Base-by-base conservation (phyloP, 768 basidiomycete species). In the Amanita subjunquillea region DNA sequence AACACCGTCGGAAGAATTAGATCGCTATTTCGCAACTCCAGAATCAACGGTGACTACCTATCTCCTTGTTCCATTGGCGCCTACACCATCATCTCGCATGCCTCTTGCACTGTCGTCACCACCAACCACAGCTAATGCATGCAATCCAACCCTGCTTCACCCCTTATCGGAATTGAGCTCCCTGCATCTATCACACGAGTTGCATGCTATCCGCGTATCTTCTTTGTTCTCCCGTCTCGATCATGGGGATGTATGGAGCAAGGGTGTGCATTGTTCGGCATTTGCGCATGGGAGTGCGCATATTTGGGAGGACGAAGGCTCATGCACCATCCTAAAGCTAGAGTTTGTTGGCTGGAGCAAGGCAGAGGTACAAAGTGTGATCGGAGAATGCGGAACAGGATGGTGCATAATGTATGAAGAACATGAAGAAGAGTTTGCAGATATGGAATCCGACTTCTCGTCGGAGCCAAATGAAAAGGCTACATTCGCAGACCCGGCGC, bases 381-480 rank as follows among this genome's bases (percentile, higher is more conserved):
- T 90, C 10, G 89, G 89, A 10, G 80, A 86, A 61, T 80, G 78
- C 29, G 79, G 82, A 15, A 77, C 72, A 6, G 84, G 82, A 0
- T 91, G 89, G 88, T 91, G 87, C 66, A 71, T 74, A 0, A 64
- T 91, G 15, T 80, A 87, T 60, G 87, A 89, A 63, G 55, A 70
- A 43, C 39, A 53, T 17, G 57, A 57, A 20, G 53, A 64, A 7
- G 59, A 65, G 0, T 57, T 65, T 27, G 57, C 64, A 29, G 69
- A 67, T 51, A 55, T 29, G 2, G 22, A 47, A 20, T 52, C 57
- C 12, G 57, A 63, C 29, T 50, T 53, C 15, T 62, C 60, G 30
- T 63, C 60, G 2, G 46, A 65, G 20, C 55, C 62, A 30, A 43
- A 57, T 5, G 67, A 67, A 22, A 69, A 68, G 6, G 63, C 63